Evolutionary conservation across 306 rosid species (phyloP).

Genomic region (Clitoria ternatea): DNA sequence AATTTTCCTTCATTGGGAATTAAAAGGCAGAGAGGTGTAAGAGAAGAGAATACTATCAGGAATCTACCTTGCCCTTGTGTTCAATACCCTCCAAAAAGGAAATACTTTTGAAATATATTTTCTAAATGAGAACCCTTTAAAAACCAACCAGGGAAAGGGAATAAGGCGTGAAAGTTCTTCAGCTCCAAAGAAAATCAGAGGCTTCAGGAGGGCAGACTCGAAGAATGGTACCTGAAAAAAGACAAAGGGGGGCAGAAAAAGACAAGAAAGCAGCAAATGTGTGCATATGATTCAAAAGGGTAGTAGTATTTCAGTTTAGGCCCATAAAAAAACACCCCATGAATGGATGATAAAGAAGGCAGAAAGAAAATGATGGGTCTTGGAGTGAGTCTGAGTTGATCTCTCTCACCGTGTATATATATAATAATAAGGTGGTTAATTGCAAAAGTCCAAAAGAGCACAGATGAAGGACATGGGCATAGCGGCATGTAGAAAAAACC

Average conservation of each 20-base stretch:
- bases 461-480: slow-evolving; percentile 16
- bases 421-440: slow-evolving; percentile 9
- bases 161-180: slow-evolving; percentile 30
- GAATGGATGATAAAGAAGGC: slow-evolving; percentile 17
- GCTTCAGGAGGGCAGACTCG: slow-evolving; percentile 39
- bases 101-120: slow-evolving; percentile 3
- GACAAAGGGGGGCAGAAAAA: slow-evolving; percentile 32
- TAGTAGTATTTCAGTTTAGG: slow-evolving; percentile 18
- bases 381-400: slow-evolving; percentile 43
- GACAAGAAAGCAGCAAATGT: slow-evolving; percentile 37
- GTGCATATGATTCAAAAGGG: neutral
- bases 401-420: neutral
- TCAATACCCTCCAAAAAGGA: slow-evolving; percentile 43
- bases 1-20: slow-evolving; percentile 40
- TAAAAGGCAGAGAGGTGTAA: slow-evolving; percentile 44
- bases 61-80: slow-evolving; percentile 59
- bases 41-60: slow-evolving; percentile 55
- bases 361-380: slow-evolving; percentile 43
- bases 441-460: slow-evolving; percentile 34
- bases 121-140: slow-evolving; percentile 41
- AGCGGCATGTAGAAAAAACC: slow-evolving; percentile 26
- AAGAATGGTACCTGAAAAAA: slow-evolving; percentile 40
- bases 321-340: slow-evolving; percentile 10
- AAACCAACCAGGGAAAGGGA: slow-evolving; percentile 36
- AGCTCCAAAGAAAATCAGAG: slow-evolving; percentile 58